Evolutionary conservation across 2,329 filamentous ascomycete species (phyloP).

Genomic region (Cercospora citrullina): DNA sequence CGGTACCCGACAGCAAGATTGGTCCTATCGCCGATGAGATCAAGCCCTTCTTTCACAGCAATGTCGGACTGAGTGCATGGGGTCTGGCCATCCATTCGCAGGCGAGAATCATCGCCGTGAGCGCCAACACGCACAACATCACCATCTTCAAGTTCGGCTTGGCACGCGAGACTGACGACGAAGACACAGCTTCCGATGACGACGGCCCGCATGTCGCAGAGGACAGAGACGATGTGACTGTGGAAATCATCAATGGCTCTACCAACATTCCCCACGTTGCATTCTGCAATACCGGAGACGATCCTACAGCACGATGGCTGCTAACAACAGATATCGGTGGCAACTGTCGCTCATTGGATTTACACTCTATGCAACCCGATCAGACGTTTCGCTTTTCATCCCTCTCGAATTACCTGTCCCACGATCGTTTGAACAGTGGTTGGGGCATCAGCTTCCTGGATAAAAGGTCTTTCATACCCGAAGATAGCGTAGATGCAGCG

Average conservation of each 20-base stretch:
- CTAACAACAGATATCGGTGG: slow-evolving; percentile 56
- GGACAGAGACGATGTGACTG: slow-evolving; percentile 32
- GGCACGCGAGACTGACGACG: slow-evolving; percentile 35
- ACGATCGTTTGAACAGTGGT: slow-evolving; percentile 38
- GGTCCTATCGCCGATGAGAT: slow-evolving; percentile 45
- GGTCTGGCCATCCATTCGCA: slow-evolving; percentile 78
- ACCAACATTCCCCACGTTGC: slow-evolving; percentile 59
- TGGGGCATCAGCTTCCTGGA: slow-evolving; percentile 44
- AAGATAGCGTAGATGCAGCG: slow-evolving; percentile 25
- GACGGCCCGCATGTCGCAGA: slow-evolving; percentile 14
- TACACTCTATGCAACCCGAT: slow-evolving; percentile 27
- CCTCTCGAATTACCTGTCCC: slow-evolving; percentile 11
- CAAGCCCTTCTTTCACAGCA: slow-evolving; percentile 68
- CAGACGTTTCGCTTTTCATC: slow-evolving; percentile 33
- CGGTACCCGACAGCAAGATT: slow-evolving; percentile 32
- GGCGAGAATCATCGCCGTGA: slow-evolving; percentile 83
- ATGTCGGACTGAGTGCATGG: slow-evolving; percentile 81
- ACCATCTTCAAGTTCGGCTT: slow-evolving; percentile 62
- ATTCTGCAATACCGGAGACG: slow-evolving; percentile 60
- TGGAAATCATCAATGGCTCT: slow-evolving; percentile 34
- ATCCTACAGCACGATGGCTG: slow-evolving; percentile 57
- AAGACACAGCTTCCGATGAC: slow-evolving; percentile 28
- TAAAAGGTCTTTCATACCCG: slow-evolving; percentile 37
- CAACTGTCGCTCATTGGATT: slow-evolving; percentile 35
- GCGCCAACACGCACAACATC: slow-evolving; percentile 67